Evolutionary conservation across 2,329 filamentous ascomycete genomes (phyloP).

Genomic region (Diaporthe destruens): DNA sequence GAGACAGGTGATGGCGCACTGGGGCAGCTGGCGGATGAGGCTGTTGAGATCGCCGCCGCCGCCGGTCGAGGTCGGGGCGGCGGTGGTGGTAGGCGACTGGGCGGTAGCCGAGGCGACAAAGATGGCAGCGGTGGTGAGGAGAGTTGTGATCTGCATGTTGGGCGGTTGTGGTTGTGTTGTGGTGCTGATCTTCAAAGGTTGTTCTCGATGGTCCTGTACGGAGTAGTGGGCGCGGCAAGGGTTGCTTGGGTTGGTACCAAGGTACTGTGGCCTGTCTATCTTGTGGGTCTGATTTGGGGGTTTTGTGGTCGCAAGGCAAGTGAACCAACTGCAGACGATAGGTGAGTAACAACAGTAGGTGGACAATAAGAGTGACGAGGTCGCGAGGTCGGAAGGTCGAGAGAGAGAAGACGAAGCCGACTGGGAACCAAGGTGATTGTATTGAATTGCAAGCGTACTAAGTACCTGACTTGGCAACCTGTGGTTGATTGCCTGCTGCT

Average conservation of each 20-base stretch:
- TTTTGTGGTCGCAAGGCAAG: background rate
- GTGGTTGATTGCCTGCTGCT: conserved; percentile 20
- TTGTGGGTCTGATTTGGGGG: background rate
- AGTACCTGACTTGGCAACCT: background rate
- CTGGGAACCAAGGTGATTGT: conserved; percentile 9
- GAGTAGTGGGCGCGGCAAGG: background rate
- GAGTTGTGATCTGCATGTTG: conserved; percentile 37
- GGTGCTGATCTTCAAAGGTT: background rate
- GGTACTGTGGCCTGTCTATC: background rate
- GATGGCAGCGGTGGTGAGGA: conserved; percentile 28
- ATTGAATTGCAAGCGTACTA: conserved; percentile 4
- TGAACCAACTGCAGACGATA: background rate
- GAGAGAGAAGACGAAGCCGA: background rate
- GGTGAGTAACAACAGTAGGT: background rate
- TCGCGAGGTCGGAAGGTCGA: background rate
- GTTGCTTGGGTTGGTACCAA: background rate
- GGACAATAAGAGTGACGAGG: background rate
- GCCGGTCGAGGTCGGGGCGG: conserved; percentile 27
- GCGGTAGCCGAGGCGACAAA: conserved; percentile 26
- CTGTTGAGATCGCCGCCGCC: conserved; percentile 40
- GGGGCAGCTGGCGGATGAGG: conserved; percentile 46
- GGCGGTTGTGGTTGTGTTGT: conserved; percentile 2
- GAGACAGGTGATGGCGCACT: conserved; percentile 47
- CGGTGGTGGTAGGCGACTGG: conserved; percentile 26
- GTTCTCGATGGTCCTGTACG: background rate